These are phyloP conservation scores for Solanum pimpinellifolium DNA, from an alignment of 257 asterid species.

Conservation along the genomic window DNA sequence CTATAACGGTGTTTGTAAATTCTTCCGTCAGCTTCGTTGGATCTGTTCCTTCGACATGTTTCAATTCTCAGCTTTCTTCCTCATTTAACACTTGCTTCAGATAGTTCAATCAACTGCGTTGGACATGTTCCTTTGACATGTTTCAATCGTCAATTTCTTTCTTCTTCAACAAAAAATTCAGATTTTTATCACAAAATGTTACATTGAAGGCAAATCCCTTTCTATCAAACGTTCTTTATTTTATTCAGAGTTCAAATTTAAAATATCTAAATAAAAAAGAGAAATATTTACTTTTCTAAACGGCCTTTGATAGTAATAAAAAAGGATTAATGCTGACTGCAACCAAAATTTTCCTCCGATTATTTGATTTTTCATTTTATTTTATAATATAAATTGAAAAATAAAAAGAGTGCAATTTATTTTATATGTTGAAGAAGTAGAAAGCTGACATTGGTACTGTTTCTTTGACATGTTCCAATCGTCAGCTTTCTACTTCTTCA, in stretches of 20 bases:
- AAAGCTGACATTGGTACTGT: no score
- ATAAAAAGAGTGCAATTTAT: background rate
- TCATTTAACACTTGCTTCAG: no score
- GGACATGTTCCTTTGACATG: no score
- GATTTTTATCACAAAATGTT: fast-evolving
- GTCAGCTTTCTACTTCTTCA: no score
- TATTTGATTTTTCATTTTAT: background rate
- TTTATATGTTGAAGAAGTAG: background rate
- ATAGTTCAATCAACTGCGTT: no score
- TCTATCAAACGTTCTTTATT: background rate
- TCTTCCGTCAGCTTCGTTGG: no score
- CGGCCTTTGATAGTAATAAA: fast-evolving
- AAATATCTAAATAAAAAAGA: background rate
- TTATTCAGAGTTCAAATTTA: background rate
- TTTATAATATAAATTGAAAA: background rate
- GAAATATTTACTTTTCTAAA: background rate
- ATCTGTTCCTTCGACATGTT: no score
- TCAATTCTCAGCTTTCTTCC: no score
- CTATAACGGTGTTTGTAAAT: fast-evolving
- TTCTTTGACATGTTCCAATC: no score
- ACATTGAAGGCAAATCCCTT: background rate
- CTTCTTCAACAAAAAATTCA: no score
- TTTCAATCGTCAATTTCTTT: no score
- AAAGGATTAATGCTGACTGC: background rate
- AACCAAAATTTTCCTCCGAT: background rate